Evolutionary conservation across 2,329 filamentous ascomycete genomes (phyloP).

Genomic region (Diaporthe nobilis): DNA sequence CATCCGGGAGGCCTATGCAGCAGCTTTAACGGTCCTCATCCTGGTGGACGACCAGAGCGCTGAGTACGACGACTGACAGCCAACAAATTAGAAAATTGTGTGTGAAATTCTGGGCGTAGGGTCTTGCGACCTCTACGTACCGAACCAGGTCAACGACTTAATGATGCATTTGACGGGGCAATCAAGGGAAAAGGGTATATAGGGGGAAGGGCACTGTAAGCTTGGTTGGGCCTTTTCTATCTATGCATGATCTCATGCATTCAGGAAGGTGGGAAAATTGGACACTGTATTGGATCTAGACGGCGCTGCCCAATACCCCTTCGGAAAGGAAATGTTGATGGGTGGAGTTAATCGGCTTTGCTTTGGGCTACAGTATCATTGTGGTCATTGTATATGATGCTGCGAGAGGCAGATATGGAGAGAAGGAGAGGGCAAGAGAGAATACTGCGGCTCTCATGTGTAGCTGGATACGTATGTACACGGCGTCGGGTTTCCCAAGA

Average conservation of each 20-base stretch:
- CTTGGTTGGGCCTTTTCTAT: not conserved
- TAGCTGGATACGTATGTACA: not conserved
- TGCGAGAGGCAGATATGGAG: not conserved
- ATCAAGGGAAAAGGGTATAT: not conserved
- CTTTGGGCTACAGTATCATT: not conserved
- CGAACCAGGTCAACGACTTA: slow-evolving; percentile 4
- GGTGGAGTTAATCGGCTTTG: slow-evolving; percentile 11
- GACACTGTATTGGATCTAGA: slow-evolving; percentile 26
- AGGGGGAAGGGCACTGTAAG: not conserved
- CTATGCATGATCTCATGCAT: slow-evolving; percentile 2
- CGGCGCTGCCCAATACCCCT: slow-evolving; percentile 36
- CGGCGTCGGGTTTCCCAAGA: not conserved
- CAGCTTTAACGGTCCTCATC: slow-evolving; percentile 80
- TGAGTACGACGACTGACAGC: slow-evolving; percentile 54
- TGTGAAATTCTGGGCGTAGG: not conserved
- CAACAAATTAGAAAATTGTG: slow-evolving; percentile 6
- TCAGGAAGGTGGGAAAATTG: slow-evolving; percentile 13
- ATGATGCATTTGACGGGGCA: slow-evolving; percentile 24
- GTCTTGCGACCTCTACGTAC: slow-evolving; percentile 1
- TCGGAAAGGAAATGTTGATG: slow-evolving; percentile 9
- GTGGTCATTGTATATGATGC: not conserved
- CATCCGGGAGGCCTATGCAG: slow-evolving; percentile 82
- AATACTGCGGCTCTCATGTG: not conserved
- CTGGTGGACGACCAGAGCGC: slow-evolving; percentile 69
- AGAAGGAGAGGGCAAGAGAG: not conserved